Conservation (phyloP, 1,284 basidiomycete species). For the Papiliotrema flavescens region DNA sequence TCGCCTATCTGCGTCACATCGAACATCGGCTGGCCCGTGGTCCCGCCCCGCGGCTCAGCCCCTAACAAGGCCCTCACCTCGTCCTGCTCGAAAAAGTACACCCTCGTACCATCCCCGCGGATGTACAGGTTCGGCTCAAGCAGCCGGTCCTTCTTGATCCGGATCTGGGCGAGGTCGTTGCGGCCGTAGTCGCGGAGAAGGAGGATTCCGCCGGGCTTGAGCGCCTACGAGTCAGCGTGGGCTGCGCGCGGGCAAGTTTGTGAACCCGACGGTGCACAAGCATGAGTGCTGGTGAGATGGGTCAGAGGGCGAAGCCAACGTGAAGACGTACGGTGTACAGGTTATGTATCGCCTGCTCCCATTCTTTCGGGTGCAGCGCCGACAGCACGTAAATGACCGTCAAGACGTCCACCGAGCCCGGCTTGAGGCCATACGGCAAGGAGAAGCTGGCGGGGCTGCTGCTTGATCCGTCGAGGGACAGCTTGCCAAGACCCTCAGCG, state of each 20-base stretch:
- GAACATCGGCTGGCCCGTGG: constrained; percentile 54
- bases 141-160: constrained; percentile 84
- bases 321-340: constrained; percentile 61
- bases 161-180: constrained; percentile 87
- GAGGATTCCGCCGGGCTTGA: constrained; percentile 83
- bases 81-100: constrained; percentile 87
- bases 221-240: constrained; percentile 56
- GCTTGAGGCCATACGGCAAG: constrained; percentile 64
- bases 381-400: constrained; percentile 94
- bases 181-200: constrained; percentile 93
- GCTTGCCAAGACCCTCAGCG: background rate
- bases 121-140: constrained; percentile 92
- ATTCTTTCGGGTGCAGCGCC: constrained; percentile 90
- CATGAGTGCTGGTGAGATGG: background rate
- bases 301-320: background rate
- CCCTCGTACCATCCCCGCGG: constrained; percentile 91
- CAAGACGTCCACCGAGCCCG: constrained; percentile 74
- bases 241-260: background rate
- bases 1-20: constrained; percentile 71
- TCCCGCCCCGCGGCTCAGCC: constrained; percentile 49
- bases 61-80: constrained; percentile 78
- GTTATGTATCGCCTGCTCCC: constrained; percentile 80
- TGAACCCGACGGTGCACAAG: background rate
- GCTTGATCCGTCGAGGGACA: background rate
- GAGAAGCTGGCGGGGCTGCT: constrained; percentile 15